phyloP scores from a whole-genome alignment of 331 rosid species.

The Spiraea crenata region DNA sequence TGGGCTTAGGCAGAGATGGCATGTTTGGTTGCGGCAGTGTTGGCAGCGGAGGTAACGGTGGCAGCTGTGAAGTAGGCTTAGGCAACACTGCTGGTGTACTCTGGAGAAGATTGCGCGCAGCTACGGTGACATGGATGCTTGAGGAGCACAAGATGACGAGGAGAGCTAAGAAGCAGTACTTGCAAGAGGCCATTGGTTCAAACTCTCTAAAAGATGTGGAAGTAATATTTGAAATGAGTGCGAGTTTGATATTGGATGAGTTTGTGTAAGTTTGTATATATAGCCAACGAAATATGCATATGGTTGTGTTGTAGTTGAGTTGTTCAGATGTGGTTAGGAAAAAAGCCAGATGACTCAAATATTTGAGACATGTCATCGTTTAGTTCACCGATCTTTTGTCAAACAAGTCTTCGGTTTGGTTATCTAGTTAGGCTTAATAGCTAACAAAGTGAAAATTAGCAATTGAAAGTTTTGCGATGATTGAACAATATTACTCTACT shows the following conservation, averaged over 20 bases:
- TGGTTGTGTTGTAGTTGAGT: background rate
- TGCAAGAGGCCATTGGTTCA: background rate
- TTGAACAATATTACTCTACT: too few relatives aligned
- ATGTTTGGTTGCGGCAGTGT: background rate
- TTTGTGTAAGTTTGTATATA: background rate
- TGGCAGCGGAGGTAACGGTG: background rate
- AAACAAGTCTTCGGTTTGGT: too few relatives aligned
- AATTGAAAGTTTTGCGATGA: too few relatives aligned
- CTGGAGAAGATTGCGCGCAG: background rate
- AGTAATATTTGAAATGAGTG: background rate
- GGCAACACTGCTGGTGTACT: background rate
- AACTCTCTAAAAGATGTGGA: background rate
- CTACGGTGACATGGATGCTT: background rate
- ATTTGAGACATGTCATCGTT: too few relatives aligned
- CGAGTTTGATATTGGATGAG: background rate
- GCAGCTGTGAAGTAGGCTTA: background rate
- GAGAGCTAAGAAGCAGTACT: background rate
- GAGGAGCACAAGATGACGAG: background rate
- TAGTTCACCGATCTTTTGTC: too few relatives aligned
- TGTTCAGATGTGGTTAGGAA: background rate
- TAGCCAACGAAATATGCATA: background rate
- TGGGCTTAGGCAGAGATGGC: background rate
- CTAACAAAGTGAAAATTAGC: too few relatives aligned
- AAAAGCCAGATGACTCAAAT: background rate
- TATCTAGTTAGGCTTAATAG: too few relatives aligned